Base-by-base conservation (phyloP, 2,329 filamentous ascomycete species). In the Hypocreales sp. region DNA sequence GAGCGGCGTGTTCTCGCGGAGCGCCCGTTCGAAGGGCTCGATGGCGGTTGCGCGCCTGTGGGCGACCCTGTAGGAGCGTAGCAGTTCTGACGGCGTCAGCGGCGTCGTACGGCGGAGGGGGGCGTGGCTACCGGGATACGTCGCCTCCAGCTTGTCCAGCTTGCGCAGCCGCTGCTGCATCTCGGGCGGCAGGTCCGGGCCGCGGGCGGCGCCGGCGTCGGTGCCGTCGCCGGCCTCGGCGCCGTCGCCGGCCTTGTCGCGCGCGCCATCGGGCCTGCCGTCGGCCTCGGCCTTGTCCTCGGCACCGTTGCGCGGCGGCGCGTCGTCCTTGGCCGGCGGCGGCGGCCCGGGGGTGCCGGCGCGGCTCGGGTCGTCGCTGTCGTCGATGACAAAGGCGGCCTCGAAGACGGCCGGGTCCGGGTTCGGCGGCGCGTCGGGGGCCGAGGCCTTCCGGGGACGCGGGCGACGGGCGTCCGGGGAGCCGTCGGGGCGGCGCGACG, bases 1-100 rank as follows among this genome's bases (percentile, higher is more conserved):
- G 20, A 95, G 60, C 3, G 90, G 87, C 0, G 90, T 98, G 41
- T 92, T 81, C 47, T 98, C 90, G 41, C 83, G 81, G 7, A 98
- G 64, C 1, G 79, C 76, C 29, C 81, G 77, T 55, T 98, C 90
- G 48, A 98, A 98, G 0, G 83, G 79, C 45, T 95, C 90, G 43
- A 95, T 92, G 3, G 79, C 72, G 9, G 79, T 72, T 22, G 86
- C 82, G 27, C 84, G 75, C 31, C 80, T 72, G 56, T 98, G 87
- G 12, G 90, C 90, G 37, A 86, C 76, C 35, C 84, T 73, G 53
- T 98, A 98, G 7, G 87, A 93, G 31, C 83, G 78, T 26, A 95
- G 62, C 1, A 98, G 64, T 44, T 95, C 87, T 83, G 29, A 7
- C 18, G 7, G 10, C 18, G 18, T 20, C 18, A 20, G 18, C 18